phyloP scores from a whole-genome alignment of 768 basidiomycete genomes.

The Leucocoprinus birnbaumii region DNA sequence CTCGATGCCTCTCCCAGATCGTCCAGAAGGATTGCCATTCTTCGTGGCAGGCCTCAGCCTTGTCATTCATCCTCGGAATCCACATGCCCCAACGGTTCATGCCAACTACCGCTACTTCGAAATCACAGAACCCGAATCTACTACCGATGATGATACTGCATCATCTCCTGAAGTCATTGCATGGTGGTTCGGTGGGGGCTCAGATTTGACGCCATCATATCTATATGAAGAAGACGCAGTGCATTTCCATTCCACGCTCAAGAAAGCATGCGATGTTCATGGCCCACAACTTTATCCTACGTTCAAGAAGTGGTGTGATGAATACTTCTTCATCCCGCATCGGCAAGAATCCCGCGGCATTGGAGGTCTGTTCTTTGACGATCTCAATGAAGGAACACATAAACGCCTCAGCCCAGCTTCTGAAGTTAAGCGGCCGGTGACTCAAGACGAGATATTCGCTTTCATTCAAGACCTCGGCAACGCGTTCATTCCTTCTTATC shows the following conservation, averaged over 20 bases:
- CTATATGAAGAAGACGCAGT: slow-evolving; percentile 82
- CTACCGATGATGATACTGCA: slow-evolving; percentile 23
- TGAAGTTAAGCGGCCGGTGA: slow-evolving; percentile 43
- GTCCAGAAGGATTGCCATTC: slow-evolving; percentile 73
- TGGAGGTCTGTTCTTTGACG: slow-evolving; percentile 97
- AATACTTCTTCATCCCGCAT: slow-evolving; percentile 94
- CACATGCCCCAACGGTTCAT: slow-evolving; percentile 91
- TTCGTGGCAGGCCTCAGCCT: slow-evolving; percentile 91
- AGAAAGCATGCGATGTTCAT: slow-evolving; percentile 73
- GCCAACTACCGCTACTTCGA: slow-evolving; percentile 98
- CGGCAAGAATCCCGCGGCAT: slow-evolving; percentile 83
- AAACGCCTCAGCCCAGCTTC: slow-evolving; percentile 47
- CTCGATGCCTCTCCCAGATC: slow-evolving; percentile 64
- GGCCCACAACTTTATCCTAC: slow-evolving; percentile 63
- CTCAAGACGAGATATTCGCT: slow-evolving; percentile 69
- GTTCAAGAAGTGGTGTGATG: slow-evolving; percentile 97
- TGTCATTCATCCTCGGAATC: slow-evolving; percentile 93
- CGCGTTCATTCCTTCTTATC: slow-evolving; percentile 85
- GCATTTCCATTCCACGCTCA: slow-evolving; percentile 84
- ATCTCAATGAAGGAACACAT: slow-evolving; percentile 70
- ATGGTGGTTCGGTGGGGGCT: slow-evolving; percentile 99
- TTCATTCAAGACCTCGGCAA: slow-evolving; percentile 72
- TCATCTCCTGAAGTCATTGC: slow-evolving; percentile 59
- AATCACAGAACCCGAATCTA: slow-evolving; percentile 52
- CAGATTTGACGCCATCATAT: slow-evolving; percentile 92